phyloP scores from a whole-genome alignment of 2,329 filamentous ascomycete species.

The Sclerotinia spermophila region DNA sequence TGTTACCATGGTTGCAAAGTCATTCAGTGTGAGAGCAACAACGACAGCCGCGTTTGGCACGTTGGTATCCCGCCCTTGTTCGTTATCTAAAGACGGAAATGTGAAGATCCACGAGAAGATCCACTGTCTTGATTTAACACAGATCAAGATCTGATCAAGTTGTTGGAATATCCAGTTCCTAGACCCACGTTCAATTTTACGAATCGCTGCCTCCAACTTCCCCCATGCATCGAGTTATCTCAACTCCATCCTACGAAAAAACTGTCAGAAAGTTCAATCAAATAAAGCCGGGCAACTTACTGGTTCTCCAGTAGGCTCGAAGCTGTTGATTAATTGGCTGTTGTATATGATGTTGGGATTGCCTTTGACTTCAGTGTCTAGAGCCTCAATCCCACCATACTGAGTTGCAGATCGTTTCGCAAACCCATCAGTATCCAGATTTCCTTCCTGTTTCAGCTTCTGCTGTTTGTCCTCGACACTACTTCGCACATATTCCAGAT shows the following conservation, averaged over 20 bases:
- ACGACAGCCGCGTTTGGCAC: not conserved
- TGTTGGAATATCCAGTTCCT: not conserved
- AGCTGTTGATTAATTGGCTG: constrained; percentile 60
- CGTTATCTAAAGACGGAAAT: not conserved
- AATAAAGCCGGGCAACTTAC: constrained; percentile 43
- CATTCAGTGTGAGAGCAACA: not conserved
- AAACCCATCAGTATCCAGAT: constrained; percentile 40
- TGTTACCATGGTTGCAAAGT: not conserved
- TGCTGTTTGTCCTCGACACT: constrained; percentile 58
- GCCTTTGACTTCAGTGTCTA: constrained; percentile 42
- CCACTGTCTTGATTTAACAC: not conserved
- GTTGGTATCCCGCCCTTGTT: not conserved
- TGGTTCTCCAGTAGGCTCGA: constrained; percentile 63
- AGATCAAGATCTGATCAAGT: not conserved
- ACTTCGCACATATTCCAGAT: constrained; percentile 66
- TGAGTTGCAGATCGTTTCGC: constrained; percentile 24
- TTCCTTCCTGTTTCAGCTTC: constrained; percentile 44
- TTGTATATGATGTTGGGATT: constrained; percentile 65
- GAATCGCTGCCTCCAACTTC: not conserved
- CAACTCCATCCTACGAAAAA: constrained; percentile 6
- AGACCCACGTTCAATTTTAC: not conserved
- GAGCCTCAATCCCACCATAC: constrained; percentile 41
- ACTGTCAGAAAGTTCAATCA: not conserved
- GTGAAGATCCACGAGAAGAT: not conserved
- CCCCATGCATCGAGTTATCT: constrained; percentile 15